Evolutionary conservation across 2,329 filamentous ascomycete species (phyloP), one percentile per base, ranked within the genome.

Genomic region (Monilinia vaccinii-corymbosi): DNA sequence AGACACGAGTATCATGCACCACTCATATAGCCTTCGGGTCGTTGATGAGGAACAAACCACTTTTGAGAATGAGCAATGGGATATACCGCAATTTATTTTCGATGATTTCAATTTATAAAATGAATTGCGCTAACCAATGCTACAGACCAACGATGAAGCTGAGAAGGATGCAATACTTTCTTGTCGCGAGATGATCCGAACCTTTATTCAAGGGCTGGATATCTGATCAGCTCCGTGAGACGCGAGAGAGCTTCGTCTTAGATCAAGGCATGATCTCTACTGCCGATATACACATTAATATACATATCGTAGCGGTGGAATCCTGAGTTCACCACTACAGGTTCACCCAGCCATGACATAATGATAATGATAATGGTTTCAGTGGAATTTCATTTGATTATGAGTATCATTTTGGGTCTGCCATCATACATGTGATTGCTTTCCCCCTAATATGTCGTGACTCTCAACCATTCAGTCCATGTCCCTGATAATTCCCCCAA

Each of bases 1-100:
- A 96, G 80, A 89, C 80, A 82, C 81, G 63, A 55, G 51, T 55
- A 92, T 96, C 93, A 99, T 99, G 94, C 94, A 99, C 94, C 94
- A 99, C 94, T 91, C 94, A 91, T 94, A 97, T 84, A 80, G 80
- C 81, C 84, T 85, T 83, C 79, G 80, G 84, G 85, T 86, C 83
- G 76, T 84, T 94, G 94, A 95, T 95, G 93, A 97, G 82, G 84
- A 86, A 86, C 51, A 55, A 55, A 55, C 51, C 51, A 55, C 51
- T 55, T 55, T 44, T 55, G n/a, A 55, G 51, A 55, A 55, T 55
- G 51, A 55, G 51, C 51, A 44, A 23, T 23, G 7, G 38, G 38
- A 55, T 55, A 32, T 13, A 5, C 28, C 13, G 8, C 38, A 55
- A 8, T 46, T 36, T 6, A 1, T 21, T 21, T 55, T 16, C 11